Conservation (phyloP, 768 basidiomycete genomes). For the Pleurotus djamor region DNA sequence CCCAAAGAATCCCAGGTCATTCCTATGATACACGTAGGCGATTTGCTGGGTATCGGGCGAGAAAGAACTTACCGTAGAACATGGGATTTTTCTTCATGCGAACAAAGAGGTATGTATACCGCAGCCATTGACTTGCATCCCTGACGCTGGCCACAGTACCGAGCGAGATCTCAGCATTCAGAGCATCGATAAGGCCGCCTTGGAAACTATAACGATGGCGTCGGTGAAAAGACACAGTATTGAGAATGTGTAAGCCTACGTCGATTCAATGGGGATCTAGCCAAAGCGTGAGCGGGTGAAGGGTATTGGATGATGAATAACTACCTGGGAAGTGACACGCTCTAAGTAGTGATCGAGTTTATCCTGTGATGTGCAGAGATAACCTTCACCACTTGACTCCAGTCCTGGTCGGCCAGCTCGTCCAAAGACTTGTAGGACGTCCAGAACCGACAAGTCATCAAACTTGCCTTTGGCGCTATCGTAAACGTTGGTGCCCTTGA, state of each 20-base stretch:
- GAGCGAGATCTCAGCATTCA: constrained; percentile 94
- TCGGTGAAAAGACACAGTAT: neutral
- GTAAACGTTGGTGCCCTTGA: constrained; percentile 98
- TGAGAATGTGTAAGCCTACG: constrained; percentile 44
- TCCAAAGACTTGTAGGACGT: constrained; percentile 97
- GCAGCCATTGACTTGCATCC: constrained; percentile 93
- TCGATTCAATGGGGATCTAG: constrained; percentile 94
- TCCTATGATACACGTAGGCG: constrained; percentile 39
- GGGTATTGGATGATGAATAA: neutral
- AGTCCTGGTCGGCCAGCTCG: constrained; percentile 88
- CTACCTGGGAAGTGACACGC: constrained; percentile 83
- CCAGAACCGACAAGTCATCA: constrained; percentile 89
- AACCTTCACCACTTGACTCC: constrained; percentile 94
- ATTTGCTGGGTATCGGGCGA: neutral
- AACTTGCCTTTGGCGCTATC: constrained; percentile 89
- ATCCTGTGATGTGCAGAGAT: constrained; percentile 93
- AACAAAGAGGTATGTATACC: constrained; percentile 96
- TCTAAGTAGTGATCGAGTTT: constrained; percentile 91
- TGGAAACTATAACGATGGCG: constrained; percentile 54
- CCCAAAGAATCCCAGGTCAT: constrained; percentile 63
- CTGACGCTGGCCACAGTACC: constrained; percentile 87
- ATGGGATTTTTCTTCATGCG: constrained; percentile 92
- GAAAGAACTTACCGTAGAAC: constrained; percentile 61
- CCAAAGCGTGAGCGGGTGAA: neutral
- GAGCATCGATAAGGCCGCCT: constrained; percentile 80